Evolutionary conservation across 805 yeast genomes (phyloP).

Genomic region (Candida coquimbonensis): DNA sequence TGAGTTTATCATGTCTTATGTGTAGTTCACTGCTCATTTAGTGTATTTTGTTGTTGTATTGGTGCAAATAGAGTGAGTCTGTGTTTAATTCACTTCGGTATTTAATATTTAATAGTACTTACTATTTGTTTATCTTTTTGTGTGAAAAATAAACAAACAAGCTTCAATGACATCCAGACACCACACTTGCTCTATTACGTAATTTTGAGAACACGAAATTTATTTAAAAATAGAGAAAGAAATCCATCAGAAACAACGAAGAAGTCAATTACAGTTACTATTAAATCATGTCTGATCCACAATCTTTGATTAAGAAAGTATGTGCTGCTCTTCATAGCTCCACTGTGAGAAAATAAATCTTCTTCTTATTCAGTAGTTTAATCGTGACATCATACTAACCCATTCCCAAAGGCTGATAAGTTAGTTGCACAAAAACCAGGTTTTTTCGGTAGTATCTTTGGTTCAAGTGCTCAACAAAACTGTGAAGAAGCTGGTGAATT

Average conservation of each 20-base stretch:
- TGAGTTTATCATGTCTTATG: slow-evolving; percentile 41
- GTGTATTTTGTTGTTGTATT: background rate
- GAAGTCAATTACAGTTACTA: background rate
- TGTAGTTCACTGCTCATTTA: slow-evolving; percentile 8
- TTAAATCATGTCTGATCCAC: slow-evolving; percentile 12
- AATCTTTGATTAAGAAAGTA: slow-evolving; percentile 33
- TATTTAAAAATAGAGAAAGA: no score
- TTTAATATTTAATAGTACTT: no score
- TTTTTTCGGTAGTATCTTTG: slow-evolving; percentile 53
- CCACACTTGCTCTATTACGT: no score
- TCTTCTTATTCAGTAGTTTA: no score
- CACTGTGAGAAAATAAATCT: no score
- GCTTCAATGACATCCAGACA: no score
- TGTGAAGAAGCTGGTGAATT: slow-evolving; percentile 91
- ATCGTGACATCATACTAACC: background rate
- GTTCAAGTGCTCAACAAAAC: slow-evolving; percentile 54
- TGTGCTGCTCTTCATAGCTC: slow-evolving; percentile 4
- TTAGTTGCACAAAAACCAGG: slow-evolving; percentile 67
- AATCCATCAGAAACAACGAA: no score
- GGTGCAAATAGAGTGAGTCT: no score
- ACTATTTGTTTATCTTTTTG: no score
- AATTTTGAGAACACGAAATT: no score
- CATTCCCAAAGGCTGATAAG: slow-evolving; percentile 50
- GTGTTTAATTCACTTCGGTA: no score
- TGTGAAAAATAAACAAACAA: no score